Conservation (phyloP, 106 monocot species). For the Dioscorea alata region DNA sequence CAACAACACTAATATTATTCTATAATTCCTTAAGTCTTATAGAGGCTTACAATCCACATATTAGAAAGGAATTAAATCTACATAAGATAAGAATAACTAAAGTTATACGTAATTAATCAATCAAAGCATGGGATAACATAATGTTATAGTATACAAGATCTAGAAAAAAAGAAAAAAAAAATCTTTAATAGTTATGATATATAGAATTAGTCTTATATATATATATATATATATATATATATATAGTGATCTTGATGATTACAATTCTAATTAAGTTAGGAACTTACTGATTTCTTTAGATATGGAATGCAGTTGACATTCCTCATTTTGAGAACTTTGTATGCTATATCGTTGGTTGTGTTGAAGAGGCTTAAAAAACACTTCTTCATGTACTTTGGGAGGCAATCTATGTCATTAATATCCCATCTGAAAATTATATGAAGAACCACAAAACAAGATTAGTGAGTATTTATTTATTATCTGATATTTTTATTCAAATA, state of each 20-base stretch:
- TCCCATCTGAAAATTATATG: slow-evolving; percentile 23
- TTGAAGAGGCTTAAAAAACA: slow-evolving; percentile 15
- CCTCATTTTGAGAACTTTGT: not conserved
- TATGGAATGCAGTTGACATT: not conserved
- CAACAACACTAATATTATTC: too few species aligned
- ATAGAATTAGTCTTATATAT: too few species aligned
- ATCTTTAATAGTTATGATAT: too few species aligned
- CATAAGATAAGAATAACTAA: too few species aligned
- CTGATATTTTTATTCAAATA: not conserved
- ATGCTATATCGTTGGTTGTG: slow-evolving; percentile 11
- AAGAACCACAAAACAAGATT: not conserved
- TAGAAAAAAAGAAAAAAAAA: too few species aligned
- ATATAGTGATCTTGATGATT: not conserved
- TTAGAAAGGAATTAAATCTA: too few species aligned
- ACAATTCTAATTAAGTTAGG: not conserved
- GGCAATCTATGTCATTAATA: not conserved
- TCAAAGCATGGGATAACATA: too few species aligned
- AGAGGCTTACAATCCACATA: too few species aligned
- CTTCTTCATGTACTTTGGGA: slow-evolving; percentile 31
- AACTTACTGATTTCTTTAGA: slow-evolving; percentile 10
- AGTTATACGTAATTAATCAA: too few species aligned
- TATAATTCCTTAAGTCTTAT: too few species aligned
- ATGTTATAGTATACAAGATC: not conserved
- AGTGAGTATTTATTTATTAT: not conserved
- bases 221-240: too few species aligned